Percentiles rank a stretch among this genome's conserved stretches.
These are phyloP conservation scores for Daedalea quercina DNA, from an alignment of 768 basidiomycete species.

Conservation along the genomic window DNA sequence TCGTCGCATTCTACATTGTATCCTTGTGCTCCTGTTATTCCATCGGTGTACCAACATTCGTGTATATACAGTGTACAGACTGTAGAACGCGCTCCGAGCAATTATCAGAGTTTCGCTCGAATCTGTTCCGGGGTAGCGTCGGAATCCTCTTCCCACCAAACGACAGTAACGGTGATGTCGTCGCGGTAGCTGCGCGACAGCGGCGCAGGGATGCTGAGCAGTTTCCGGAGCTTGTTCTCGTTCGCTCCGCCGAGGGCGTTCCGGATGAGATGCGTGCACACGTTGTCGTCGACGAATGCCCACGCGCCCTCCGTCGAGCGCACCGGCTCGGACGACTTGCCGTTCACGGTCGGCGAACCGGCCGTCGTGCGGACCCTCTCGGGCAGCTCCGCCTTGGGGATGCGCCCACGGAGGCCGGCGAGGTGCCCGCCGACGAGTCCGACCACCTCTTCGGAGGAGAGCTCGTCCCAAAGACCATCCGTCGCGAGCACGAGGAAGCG, in stretches of 20 bases:
- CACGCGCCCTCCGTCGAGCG: slow-evolving; percentile 43
- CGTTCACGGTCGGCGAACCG: slow-evolving; percentile 54
- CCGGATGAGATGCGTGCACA: slow-evolving; percentile 78
- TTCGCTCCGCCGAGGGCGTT: slow-evolving; percentile 92
- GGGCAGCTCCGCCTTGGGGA: slow-evolving; percentile 54
- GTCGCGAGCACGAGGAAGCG: slow-evolving; percentile 89
- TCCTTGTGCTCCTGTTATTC: too few species aligned
- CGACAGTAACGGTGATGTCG: slow-evolving; percentile 79
- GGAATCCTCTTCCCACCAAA: slow-evolving; percentile 73
- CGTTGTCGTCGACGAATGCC: slow-evolving; percentile 75
- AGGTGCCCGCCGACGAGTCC: slow-evolving; percentile 81
- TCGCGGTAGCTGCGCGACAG: slow-evolving; percentile 73
- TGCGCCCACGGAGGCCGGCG: slow-evolving; percentile 56
- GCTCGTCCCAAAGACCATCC: slow-evolving; percentile 54
- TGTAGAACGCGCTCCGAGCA: neutral
- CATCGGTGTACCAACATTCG: too few species aligned
- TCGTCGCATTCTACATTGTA: neutral
- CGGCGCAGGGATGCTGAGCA: slow-evolving; percentile 81
- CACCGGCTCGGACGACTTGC: slow-evolving; percentile 42
- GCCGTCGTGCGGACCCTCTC: slow-evolving; percentile 46
- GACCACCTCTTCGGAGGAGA: slow-evolving; percentile 77
- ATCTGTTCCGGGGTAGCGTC: slow-evolving; percentile 26
- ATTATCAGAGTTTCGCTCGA: slow-evolving; percentile 1
- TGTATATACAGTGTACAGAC: neutral
- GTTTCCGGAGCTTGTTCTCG: slow-evolving; percentile 42